Evolutionary conservation across 208 protist species (phyloP).

Genomic region (Phytomonas francai): DNA sequence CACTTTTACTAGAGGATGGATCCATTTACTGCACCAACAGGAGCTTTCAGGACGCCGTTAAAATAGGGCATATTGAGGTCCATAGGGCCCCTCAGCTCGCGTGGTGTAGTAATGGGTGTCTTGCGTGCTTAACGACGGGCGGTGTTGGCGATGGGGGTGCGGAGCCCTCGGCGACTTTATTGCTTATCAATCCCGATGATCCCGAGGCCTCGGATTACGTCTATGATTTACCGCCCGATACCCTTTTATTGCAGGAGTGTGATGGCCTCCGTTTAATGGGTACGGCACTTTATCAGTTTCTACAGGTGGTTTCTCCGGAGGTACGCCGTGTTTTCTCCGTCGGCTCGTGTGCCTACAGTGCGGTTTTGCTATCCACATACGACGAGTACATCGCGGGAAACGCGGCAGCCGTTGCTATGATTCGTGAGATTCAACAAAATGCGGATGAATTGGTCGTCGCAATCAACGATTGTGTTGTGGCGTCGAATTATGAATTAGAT

Average conservation of each 20-base stretch:
- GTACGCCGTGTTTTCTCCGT: constrained; percentile 65
- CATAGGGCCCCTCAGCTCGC: constrained; percentile 26
- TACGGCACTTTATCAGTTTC: constrained; percentile 42
- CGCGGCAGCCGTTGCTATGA: constrained; percentile 50
- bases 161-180: constrained; percentile 31
- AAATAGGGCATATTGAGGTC: constrained; percentile 15
- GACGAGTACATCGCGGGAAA: constrained; percentile 77
- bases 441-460: constrained; percentile 46
- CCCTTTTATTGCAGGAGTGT: constrained; percentile 33
- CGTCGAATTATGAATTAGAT: constrained; percentile 82
- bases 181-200: constrained; percentile 41
- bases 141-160: not conserved
- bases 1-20: constrained; percentile 54
- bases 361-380: constrained; percentile 56
- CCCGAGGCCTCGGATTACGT: constrained; percentile 39
- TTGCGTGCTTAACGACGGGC: constrained; percentile 19
- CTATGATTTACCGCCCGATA: constrained; percentile 44
- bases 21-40: constrained; percentile 45
- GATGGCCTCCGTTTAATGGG: constrained; percentile 60
- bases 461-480: constrained; percentile 82
- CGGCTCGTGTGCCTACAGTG: constrained; percentile 42
- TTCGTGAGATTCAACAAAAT: constrained; percentile 55
- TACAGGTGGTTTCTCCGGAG: constrained; percentile 43
- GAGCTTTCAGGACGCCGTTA: constrained; percentile 49
- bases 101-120: constrained; percentile 45